Evolutionary conservation across 192 early-diverging fungal species (phyloP).

Genomic region (Podila epicladia): DNA sequence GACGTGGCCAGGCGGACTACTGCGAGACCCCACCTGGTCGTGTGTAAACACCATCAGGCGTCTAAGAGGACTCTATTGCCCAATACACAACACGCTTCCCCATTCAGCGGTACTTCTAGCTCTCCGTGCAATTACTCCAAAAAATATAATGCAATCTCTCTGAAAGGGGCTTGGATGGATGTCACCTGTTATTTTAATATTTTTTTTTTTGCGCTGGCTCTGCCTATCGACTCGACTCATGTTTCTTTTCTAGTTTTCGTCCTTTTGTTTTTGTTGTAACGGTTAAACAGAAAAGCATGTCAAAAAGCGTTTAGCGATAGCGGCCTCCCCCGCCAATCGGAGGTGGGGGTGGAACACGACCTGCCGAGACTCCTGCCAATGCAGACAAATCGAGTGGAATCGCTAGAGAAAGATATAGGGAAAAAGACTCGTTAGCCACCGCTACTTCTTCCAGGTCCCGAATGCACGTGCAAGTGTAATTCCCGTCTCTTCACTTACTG

Average conservation of each 20-base stretch:
- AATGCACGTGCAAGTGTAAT: no score
- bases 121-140: no score
- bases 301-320: not conserved
- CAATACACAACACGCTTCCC: no score
- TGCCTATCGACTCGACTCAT: not conserved
- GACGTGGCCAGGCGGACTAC: conserved; percentile 1
- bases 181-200: no score
- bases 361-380: conserved; percentile 8
- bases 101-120: no score
- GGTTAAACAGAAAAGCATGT: not conserved
- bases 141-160: no score
- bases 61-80: no score
- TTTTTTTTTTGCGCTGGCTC: no score
- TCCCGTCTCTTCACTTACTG: conserved; percentile 16
- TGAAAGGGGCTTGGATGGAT: no score
- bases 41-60: no score
- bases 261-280: not conserved
- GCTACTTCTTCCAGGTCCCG: not conserved
- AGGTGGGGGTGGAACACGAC: conserved; percentile 25
- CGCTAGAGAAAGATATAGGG: not conserved
- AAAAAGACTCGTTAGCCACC: not conserved
- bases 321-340: not conserved
- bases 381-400: conserved; percentile 16
- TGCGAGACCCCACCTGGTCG: not conserved
- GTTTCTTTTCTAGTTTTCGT: not conserved